Conservation (phyloP, 768 basidiomycete genomes). For the Saitozyma podzolica region DNA sequence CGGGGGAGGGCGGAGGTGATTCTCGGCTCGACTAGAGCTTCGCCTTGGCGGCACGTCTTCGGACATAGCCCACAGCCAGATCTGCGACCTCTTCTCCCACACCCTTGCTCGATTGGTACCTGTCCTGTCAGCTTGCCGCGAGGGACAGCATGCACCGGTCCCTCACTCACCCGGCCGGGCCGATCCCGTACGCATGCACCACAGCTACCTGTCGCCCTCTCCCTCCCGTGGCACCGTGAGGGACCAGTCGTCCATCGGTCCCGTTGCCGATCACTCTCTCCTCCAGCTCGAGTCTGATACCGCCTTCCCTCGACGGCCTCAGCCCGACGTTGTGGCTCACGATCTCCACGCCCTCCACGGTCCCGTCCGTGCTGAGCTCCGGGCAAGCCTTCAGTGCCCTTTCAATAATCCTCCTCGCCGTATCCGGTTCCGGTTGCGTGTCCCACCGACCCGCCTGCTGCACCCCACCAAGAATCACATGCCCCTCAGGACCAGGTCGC, state of each 20-base stretch:
- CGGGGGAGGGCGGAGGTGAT: too few species aligned
- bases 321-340: conserved; percentile 63
- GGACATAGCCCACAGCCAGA: too few species aligned
- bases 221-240: conserved; percentile 4
- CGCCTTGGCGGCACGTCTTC: too few species aligned
- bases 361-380: conserved; percentile 53
- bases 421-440: conserved; percentile 58
- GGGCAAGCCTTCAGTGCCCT: conserved; percentile 51
- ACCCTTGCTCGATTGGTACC: too few species aligned
- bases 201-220: conserved; percentile 44
- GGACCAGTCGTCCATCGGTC: conserved; percentile 16
- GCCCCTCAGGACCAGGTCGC: conserved; percentile 56
- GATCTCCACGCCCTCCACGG: conserved; percentile 56
- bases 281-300: conserved; percentile 63
- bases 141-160: background rate
- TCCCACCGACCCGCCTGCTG: conserved; percentile 57
- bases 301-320: conserved; percentile 62
- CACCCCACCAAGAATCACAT: conserved; percentile 63
- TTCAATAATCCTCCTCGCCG: conserved; percentile 55
- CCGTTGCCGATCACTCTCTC: conserved; percentile 36
- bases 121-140: too few species aligned
- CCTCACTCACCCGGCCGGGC: conserved; percentile 36
- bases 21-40: too few species aligned
- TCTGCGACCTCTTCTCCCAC: too few species aligned
- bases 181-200: conserved; percentile 64